Evolutionary conservation across 2,329 filamentous ascomycete genomes (phyloP), one percentile per base, ranked within the genome.

Genomic region (Massarina eburnea): DNA sequence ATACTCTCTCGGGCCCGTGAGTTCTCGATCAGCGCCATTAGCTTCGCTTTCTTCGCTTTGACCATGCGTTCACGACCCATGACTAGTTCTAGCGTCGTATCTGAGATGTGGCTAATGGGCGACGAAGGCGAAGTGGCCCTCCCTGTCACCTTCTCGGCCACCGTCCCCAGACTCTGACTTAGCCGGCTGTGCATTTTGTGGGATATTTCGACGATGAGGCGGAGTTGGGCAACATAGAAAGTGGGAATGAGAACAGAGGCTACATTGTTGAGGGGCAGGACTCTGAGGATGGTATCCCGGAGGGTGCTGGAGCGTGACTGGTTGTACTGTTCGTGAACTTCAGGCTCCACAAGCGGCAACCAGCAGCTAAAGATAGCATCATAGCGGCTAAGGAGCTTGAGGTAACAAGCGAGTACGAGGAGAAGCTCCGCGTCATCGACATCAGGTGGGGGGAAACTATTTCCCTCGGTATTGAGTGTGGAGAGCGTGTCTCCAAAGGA

Each of bases 141-240:
- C 5, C n/a, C 38, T n/a, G 12, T 17, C 3, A 35, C 32, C 12
- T 17, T 27, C 14, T 18, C 19, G 19, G n/a, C 8, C n/a, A 37
- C 20, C 12, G 10, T 22, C 17, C 22, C 12, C 12, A 43, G 33
- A 37, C 32, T n/a, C 22, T 30, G 14, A 20, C 32, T 30, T 4
- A 43, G 14, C 33, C 20, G 8, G 8, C 29, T 5, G 18, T 20
- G 19, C n/a, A 43, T 27, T 10, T 27, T 43, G 10, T 7, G 14
- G 12, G 41, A 37, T 12, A 43, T 22, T 17, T 38, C 32, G 9
- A 43, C 19, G 6, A 30, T 19, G 7, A 43, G 18, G 6, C 34
- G 18, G 21, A 43, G 15, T 27, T 43, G 41, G 17, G 41, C 32
- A n/a, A 38, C 24, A 26, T 36, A 27, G 41, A n/a, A 29, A 29